Conservation (phyloP, 2,329 filamentous ascomycete genomes). For the Clonostachys chloroleuca region DNA sequence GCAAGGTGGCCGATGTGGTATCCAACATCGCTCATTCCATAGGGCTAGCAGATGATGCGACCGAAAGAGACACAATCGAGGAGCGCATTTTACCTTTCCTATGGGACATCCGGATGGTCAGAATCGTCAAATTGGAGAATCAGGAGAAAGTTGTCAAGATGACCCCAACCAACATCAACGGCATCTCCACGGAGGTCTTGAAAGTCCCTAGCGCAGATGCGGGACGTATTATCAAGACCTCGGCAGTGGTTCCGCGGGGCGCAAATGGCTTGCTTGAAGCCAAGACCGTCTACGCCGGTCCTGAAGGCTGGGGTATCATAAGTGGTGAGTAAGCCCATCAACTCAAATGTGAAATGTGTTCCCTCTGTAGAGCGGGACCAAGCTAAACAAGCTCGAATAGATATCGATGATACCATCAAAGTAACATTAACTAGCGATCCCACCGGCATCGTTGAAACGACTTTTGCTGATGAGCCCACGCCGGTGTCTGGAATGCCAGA, state of each 20-base stretch:
- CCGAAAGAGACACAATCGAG: conserved; percentile 55
- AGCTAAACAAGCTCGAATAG: conserved; percentile 28
- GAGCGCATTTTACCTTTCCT: conserved; percentile 73
- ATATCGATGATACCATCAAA: conserved; percentile 96
- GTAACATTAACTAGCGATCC: conserved; percentile 78
- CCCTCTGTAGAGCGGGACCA: not conserved
- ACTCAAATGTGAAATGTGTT: not conserved
- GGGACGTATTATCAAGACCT: conserved; percentile 39
- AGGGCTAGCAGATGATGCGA: conserved; percentile 58
- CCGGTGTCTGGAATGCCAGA: conserved; percentile 80
- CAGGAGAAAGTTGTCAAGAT: conserved; percentile 45
- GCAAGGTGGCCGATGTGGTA: conserved; percentile 63
- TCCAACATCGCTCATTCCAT: conserved; percentile 66
- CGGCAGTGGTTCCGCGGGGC: conserved; percentile 44
- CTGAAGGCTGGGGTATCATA: conserved; percentile 79
- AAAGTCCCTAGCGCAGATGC: conserved; percentile 40
- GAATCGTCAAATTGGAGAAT: conserved; percentile 62
- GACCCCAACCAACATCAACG: conserved; percentile 67
- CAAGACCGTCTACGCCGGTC: conserved; percentile 69
- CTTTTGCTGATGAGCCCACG: conserved; percentile 72
- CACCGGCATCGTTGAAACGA: conserved; percentile 75
- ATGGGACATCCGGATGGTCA: conserved; percentile 68
- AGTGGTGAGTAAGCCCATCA: conserved; percentile 46
- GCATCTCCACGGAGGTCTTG: conserved; percentile 63
- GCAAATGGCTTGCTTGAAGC: conserved; percentile 54